A percentile compares a stretch with the other conserved stretches of the same genome.
These are phyloP conservation scores for Saccharum hybrid DNA, from an alignment of 202 grass and related monocot genomes.

Conservation along the genomic window DNA sequence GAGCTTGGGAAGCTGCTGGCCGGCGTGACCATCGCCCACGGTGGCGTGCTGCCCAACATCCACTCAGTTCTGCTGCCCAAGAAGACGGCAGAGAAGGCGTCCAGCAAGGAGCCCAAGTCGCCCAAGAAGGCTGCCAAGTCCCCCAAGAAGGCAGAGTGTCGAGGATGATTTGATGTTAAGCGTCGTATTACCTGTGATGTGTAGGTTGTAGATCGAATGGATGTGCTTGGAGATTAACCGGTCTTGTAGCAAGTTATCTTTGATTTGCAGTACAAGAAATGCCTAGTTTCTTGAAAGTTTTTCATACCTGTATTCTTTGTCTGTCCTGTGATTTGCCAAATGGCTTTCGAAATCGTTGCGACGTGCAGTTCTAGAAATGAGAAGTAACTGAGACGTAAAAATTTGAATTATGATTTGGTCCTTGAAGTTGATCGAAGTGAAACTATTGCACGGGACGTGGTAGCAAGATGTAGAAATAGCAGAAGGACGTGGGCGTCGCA, in stretches of 20 bases:
- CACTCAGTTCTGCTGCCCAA: constrained; percentile 76
- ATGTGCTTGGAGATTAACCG: background rate
- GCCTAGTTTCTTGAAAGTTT: background rate
- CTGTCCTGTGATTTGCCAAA: too few species aligned
- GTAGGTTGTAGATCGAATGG: background rate
- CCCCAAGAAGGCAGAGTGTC: constrained; percentile 61
- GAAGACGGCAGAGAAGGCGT: constrained; percentile 58
- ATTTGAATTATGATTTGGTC: too few species aligned
- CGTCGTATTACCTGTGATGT: too few species aligned
- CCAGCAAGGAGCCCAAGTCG: constrained; percentile 62
- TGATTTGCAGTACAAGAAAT: constrained; percentile 6
- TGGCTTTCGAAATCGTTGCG: too few species aligned
- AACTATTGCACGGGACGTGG: too few species aligned
- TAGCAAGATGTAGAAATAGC: too few species aligned
- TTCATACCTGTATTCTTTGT: background rate
- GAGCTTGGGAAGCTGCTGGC: constrained; percentile 73
- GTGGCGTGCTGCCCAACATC: constrained; percentile 84
- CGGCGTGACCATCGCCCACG: constrained; percentile 79
- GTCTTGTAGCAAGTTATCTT: background rate
- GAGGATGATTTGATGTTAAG: background rate
- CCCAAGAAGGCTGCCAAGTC: constrained; percentile 71
- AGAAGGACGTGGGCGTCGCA: too few species aligned
- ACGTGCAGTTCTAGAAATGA: too few species aligned
- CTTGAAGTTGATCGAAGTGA: too few species aligned
- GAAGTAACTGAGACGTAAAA: too few species aligned